Evolutionary conservation across 2,329 filamentous ascomycete species (phyloP).

Genomic region (Fusarium sp.): DNA sequence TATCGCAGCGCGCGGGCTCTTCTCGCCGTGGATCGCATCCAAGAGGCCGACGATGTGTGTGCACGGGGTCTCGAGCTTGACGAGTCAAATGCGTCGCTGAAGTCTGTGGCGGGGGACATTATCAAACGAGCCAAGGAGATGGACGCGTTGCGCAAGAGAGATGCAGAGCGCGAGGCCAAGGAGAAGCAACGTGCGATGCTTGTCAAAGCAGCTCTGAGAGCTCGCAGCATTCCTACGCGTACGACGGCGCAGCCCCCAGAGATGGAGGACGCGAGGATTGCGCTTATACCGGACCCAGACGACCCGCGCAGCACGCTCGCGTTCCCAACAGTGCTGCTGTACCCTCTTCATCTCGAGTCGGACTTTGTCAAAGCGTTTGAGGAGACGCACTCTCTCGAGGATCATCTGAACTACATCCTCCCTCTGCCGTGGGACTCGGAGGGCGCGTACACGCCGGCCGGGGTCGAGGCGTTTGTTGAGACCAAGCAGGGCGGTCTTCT

Average conservation of each 20-base stretch:
- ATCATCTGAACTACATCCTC: slow-evolving; percentile 86
- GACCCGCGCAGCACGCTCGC: slow-evolving; percentile 76
- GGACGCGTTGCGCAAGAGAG: slow-evolving; percentile 63
- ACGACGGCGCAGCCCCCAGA: slow-evolving; percentile 78
- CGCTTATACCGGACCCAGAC: slow-evolving; percentile 74
- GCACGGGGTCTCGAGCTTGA: slow-evolving; percentile 78
- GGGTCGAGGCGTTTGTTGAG: slow-evolving; percentile 90
- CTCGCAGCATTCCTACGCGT: slow-evolving; percentile 74
- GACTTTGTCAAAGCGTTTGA: slow-evolving; percentile 91
- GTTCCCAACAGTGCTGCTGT: slow-evolving; percentile 85
- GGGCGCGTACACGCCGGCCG: slow-evolving; percentile 69
- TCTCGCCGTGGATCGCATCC: slow-evolving; percentile 78
- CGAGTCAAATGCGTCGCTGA: slow-evolving; percentile 71
- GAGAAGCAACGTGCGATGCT: slow-evolving; percentile 66
- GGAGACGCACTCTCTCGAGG: slow-evolving; percentile 77
- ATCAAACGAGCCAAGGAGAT: slow-evolving; percentile 63
- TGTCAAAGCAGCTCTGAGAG: slow-evolving; percentile 71
- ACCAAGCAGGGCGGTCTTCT: slow-evolving; percentile 80
- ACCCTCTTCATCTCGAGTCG: slow-evolving; percentile 81
- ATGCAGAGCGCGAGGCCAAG: slow-evolving; percentile 63
- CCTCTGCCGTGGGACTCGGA: slow-evolving; percentile 85
- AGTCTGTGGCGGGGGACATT: slow-evolving; percentile 70
- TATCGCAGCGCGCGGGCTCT: slow-evolving; percentile 86
- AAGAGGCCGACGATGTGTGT: slow-evolving; percentile 83
- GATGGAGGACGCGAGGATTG: slow-evolving; percentile 82